These are phyloP conservation scores for Pyricularia pennisetigena DNA, from an alignment of 2,329 filamentous ascomycete genomes.

Conservation along the genomic window DNA sequence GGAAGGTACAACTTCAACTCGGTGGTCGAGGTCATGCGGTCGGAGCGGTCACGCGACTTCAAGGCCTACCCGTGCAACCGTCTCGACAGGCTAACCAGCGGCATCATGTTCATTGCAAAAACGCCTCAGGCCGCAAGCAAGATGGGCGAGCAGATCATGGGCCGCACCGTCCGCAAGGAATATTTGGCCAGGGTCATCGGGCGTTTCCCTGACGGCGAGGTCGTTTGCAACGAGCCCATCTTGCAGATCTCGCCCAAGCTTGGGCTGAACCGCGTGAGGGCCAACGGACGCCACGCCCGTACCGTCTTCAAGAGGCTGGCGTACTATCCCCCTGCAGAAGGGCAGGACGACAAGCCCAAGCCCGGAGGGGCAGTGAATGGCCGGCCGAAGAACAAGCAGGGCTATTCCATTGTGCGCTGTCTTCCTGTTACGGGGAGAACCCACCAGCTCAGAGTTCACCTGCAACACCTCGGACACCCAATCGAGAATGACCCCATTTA, in stretches of 20 bases:
- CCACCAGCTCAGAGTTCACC: constrained; percentile 88
- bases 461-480: constrained; percentile 89
- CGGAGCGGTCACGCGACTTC: constrained; percentile 52
- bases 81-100: constrained; percentile 87
- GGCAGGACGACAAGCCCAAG: not conserved
- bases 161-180: constrained; percentile 82
- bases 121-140: constrained; percentile 67
- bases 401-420: constrained; percentile 92
- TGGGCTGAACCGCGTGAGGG: constrained; percentile 86
- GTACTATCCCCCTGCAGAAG: constrained; percentile 63
- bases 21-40: constrained; percentile 84
- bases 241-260: constrained; percentile 91
- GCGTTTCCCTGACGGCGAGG: constrained; percentile 81
- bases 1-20: constrained; percentile 95
- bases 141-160: constrained; percentile 66
- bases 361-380: constrained; percentile 10
- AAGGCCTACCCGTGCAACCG: constrained; percentile 70
- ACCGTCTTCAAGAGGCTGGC: constrained; percentile 88
- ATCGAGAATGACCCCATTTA: constrained; percentile 98
- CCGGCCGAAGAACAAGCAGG: constrained; percentile 46
- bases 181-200: constrained; percentile 89
- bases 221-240: constrained; percentile 89
- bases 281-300: constrained; percentile 79
- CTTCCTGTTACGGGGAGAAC: constrained; percentile 88
- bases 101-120: constrained; percentile 97